A percentile compares a stretch with the other conserved stretches of the same genome.
Evolutionary conservation across 2,329 filamentous ascomycete species (phyloP).

Genomic region (Neonectria coccinea): DNA sequence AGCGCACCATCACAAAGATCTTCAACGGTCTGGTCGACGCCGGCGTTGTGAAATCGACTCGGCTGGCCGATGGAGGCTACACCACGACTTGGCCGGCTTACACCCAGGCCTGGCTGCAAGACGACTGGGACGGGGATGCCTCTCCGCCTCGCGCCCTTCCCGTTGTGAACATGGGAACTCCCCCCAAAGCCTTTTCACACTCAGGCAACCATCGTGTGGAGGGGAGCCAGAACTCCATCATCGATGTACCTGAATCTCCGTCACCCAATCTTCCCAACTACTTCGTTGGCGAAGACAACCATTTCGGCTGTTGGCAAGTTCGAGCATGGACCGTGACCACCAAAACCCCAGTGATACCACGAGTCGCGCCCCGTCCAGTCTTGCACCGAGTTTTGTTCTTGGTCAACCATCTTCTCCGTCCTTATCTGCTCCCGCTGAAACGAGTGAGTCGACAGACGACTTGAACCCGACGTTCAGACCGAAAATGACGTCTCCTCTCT

Average conservation of each 20-base stretch:
- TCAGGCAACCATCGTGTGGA: neutral
- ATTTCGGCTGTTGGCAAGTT: neutral
- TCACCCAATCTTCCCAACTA: neutral
- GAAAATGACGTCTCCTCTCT: neutral
- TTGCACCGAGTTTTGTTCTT: neutral
- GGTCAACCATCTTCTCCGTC: too few relatives aligned
- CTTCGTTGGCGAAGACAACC: too few relatives aligned
- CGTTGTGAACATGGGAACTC: neutral
- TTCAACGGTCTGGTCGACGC: neutral
- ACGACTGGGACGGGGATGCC: neutral
- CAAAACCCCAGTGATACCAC: neutral
- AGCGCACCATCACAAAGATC: neutral
- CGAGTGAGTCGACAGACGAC: neutral
- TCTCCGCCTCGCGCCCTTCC: neutral
- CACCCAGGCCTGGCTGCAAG: neutral
- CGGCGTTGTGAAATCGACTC: neutral
- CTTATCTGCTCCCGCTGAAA: neutral
- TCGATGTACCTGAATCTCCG: neutral
- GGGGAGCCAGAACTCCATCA: neutral
- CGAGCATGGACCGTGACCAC: neutral
- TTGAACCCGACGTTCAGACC: neutral
- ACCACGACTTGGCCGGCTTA: neutral
- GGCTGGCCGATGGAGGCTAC: neutral
- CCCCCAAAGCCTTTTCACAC: too few relatives aligned
- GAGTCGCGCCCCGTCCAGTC: neutral